These are phyloP conservation scores for Pseudocercospora musae DNA, from an alignment of 2,329 filamentous ascomycete genomes.

Conservation along the genomic window DNA sequence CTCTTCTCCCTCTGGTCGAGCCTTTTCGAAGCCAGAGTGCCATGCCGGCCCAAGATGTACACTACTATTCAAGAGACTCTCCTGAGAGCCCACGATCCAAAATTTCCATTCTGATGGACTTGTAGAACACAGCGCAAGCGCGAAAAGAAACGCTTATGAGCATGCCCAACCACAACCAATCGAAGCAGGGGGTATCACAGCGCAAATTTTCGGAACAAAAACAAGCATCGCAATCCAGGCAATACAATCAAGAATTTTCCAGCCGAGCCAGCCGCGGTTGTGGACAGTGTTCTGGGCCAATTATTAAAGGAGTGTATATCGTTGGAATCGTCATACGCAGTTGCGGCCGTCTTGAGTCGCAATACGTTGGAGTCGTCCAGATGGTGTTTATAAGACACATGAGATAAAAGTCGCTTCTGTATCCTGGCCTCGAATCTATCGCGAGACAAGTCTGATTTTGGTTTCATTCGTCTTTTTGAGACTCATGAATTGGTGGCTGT, in stretches of 20 bases:
- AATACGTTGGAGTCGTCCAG: not conserved
- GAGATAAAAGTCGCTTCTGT: not conserved
- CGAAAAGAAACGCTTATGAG: not conserved
- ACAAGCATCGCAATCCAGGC: not conserved
- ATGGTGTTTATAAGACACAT: not conserved
- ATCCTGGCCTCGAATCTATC: constrained; percentile 1
- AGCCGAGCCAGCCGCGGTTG: not conserved
- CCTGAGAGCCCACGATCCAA: not conserved
- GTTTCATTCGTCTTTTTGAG: constrained; percentile 2
- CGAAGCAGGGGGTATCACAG: not conserved
- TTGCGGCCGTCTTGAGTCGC: not conserved
- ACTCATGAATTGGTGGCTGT: constrained; percentile 5
- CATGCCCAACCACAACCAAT: not conserved
- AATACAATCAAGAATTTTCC: not conserved
- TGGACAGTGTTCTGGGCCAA: not conserved
- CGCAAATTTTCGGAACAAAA: not conserved
- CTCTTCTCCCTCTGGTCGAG: not conserved
- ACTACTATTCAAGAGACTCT: not conserved
- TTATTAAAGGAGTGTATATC: not conserved
- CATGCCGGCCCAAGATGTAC: not conserved
- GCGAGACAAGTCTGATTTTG: not conserved
- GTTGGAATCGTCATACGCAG: not conserved
- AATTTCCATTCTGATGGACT: not conserved
- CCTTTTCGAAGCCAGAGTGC: no score
- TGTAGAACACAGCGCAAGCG: not conserved